phyloP scores from a whole-genome alignment of 768 basidiomycete genomes.

The Galerina sulciceps region DNA sequence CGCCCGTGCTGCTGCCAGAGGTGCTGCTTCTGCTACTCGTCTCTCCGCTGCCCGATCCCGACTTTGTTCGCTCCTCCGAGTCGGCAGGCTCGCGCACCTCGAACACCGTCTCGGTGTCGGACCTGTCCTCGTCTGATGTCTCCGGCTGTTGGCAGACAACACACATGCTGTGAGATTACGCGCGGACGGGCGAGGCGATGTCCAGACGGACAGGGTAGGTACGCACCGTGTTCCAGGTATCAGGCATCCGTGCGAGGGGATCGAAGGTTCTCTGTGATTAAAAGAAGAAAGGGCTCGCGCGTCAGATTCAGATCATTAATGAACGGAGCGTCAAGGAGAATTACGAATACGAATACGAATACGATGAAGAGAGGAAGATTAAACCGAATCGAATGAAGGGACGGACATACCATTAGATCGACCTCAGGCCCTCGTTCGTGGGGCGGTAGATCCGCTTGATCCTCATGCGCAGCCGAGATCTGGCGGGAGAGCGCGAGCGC shows the following conservation, averaged over 20 bases:
- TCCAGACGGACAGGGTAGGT: too few species aligned
- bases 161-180: too few species aligned
- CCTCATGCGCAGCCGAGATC: not conserved
- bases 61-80: not conserved
- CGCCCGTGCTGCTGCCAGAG: too few species aligned
- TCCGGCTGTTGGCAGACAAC: not conserved
- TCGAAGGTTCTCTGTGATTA: constrained; percentile 20
- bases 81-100: constrained; percentile 8
- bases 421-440: constrained; percentile 4
- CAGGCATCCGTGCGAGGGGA: constrained; percentile 5
- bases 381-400: too few species aligned
- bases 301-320: not conserved
- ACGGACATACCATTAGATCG: constrained; percentile 19
- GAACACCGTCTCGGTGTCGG: constrained; percentile 23
- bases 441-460: not conserved
- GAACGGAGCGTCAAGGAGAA: not conserved
- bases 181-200: too few species aligned
- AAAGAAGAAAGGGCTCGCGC: not conserved
- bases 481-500: constrained; percentile 17
- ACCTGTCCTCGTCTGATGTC: constrained; percentile 18
- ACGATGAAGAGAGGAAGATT: not conserved
- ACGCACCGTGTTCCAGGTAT: constrained; percentile 16
- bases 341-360: not conserved
- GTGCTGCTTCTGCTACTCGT: not conserved
- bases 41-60: not conserved